A percentile compares a stretch with the other conserved stretches of the same genome.
Evolutionary conservation across 768 basidiomycete species (phyloP).

Genomic region (Pleurotus tuber-regium): DNA sequence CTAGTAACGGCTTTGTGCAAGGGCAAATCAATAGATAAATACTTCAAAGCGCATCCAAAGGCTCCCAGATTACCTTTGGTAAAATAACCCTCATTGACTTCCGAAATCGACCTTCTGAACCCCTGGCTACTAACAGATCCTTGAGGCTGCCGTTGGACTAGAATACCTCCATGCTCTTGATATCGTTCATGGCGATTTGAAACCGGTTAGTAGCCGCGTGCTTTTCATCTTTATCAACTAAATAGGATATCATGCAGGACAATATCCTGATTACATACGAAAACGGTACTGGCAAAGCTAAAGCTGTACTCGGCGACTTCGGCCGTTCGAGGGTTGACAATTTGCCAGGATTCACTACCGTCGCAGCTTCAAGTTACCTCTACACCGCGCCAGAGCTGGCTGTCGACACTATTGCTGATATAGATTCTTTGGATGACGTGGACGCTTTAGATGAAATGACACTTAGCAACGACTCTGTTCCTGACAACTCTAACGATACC

Average conservation of each 20-base stretch:
- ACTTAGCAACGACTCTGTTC: background rate
- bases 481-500: background rate
- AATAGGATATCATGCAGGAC: too few species aligned
- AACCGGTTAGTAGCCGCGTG: too few species aligned
- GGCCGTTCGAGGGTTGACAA: background rate
- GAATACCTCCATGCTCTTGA: background rate
- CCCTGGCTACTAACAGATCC: background rate
- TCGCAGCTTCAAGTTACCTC: background rate
- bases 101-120: background rate
- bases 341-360: conserved; percentile 1
- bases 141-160: background rate
- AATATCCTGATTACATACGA: background rate
- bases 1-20: background rate
- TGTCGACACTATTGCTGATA: too few species aligned
- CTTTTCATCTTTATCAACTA: too few species aligned
- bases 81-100: background rate
- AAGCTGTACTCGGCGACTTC: background rate
- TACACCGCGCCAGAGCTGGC: conserved; percentile 11
- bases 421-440: too few species aligned
- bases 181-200: too few species aligned
- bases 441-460: too few species aligned
- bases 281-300: background rate
- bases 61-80: background rate
- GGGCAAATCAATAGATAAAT: background rate
- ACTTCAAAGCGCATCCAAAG: background rate